Evolutionary conservation across 345 rosid species (phyloP).

Genomic region (Iberis pinnata): DNA sequence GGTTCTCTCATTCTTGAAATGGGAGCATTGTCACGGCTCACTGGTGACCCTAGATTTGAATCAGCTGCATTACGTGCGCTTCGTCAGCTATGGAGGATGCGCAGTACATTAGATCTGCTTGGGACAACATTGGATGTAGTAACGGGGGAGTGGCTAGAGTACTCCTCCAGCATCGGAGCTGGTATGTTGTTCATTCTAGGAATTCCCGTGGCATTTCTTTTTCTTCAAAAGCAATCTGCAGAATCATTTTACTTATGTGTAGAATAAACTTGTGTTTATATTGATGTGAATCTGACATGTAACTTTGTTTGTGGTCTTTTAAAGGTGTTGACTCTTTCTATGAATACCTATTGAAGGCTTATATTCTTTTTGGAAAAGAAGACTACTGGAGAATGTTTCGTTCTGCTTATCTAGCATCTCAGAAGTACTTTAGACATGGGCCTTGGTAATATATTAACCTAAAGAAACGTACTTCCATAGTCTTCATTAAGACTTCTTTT

Average conservation of each 20-base stretch:
- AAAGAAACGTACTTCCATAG: constrained; percentile 11
- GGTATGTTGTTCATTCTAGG: constrained; percentile 41
- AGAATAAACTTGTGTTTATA: constrained; percentile 3
- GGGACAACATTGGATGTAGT: constrained; percentile 81
- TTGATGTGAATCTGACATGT: not conserved
- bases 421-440: constrained; percentile 90
- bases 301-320: constrained; percentile 33
- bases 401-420: constrained; percentile 82
- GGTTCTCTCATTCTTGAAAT: constrained; percentile 95
- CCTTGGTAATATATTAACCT: constrained; percentile 56
- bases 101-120: constrained; percentile 74
- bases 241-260: not conserved
- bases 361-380: constrained; percentile 91
- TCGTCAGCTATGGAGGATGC: constrained; percentile 92
- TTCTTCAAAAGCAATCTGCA: not conserved
- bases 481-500: constrained; percentile 6
- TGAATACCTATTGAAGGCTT: constrained; percentile 86
- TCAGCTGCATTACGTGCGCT: constrained; percentile 84
- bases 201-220: not conserved
- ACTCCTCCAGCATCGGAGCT: constrained; percentile 92
- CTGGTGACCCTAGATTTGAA: constrained; percentile 82
- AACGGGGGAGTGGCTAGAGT: constrained; percentile 86
- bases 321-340: constrained; percentile 97
- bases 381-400: constrained; percentile 96
- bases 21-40: constrained; percentile 90